Evolutionary conservation across 2,329 filamentous ascomycete genomes (phyloP).

Genomic region (Fusarium duplospermum): DNA sequence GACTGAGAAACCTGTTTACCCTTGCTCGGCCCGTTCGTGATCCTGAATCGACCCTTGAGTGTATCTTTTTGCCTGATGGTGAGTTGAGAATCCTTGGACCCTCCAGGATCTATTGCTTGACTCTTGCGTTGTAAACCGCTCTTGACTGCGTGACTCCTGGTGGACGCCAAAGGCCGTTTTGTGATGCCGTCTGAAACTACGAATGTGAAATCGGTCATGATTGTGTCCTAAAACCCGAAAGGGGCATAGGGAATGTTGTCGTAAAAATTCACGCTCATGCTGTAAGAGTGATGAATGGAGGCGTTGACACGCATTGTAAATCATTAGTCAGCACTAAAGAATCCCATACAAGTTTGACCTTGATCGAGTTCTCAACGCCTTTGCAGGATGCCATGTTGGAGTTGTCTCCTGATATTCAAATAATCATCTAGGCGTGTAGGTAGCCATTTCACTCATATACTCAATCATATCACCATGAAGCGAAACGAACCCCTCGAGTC

Average conservation of each 20-base stretch:
- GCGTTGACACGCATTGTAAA: neutral
- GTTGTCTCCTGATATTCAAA: neutral
- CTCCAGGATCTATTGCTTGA: neutral
- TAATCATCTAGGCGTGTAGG: neutral
- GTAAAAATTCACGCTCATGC: neutral
- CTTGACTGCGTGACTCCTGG: constrained; percentile 31
- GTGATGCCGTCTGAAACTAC: constrained; percentile 16
- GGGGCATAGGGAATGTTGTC: neutral
- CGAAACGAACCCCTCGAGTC: constrained; percentile 21
- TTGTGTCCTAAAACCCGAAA: neutral
- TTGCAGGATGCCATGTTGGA: neutral
- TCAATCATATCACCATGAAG: constrained; percentile 13
- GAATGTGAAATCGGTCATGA: constrained; percentile 26
- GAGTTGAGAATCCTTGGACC: constrained; percentile 17
- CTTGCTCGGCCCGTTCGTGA: neutral
- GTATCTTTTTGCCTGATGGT: constrained; percentile 23
- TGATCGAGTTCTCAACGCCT: neutral
- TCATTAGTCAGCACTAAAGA: constrained; percentile 12
- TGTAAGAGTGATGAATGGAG: neutral
- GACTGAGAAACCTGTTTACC: neutral
- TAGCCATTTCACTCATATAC: constrained; percentile 25
- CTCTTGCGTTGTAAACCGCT: constrained; percentile 28
- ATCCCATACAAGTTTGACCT: neutral
- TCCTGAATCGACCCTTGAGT: constrained; percentile 26
- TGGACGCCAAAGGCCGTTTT: constrained; percentile 20